Percentiles rank a stretch among this genome's conserved stretches.
Evolutionary conservation across 2,329 filamentous ascomycete species (phyloP).

Genomic region (Paecilomyces formosus): DNA sequence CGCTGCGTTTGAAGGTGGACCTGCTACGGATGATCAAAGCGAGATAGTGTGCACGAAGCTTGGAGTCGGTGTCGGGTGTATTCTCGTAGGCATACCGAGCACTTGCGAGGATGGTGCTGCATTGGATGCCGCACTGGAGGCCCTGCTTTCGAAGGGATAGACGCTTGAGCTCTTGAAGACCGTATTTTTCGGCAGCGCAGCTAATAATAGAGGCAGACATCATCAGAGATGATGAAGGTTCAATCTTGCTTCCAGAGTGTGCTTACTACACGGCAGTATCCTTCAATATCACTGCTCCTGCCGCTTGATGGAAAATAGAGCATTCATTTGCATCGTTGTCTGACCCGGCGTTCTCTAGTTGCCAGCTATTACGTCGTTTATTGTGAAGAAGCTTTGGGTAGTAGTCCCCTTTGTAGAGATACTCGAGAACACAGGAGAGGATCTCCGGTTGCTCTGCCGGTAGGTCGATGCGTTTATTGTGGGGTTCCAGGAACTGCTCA

Average conservation of each 20-base stretch:
- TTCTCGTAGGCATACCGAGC: slow-evolving; percentile 86
- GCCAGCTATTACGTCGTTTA: slow-evolving; percentile 72
- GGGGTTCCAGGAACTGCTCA: slow-evolving; percentile 54
- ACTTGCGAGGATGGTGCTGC: slow-evolving; percentile 74
- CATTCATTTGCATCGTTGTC: slow-evolving; percentile 44
- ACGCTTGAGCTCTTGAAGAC: slow-evolving; percentile 75
- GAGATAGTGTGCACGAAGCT: slow-evolving; percentile 81
- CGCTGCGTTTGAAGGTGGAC: slow-evolving; percentile 83
- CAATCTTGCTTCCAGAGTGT: background rate
- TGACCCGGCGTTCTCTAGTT: slow-evolving; percentile 58
- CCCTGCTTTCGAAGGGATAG: slow-evolving; percentile 83
- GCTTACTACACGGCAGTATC: slow-evolving; percentile 77
- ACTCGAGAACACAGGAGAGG: slow-evolving; percentile 84
- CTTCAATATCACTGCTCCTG: slow-evolving; percentile 65
- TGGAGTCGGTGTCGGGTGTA: slow-evolving; percentile 85
- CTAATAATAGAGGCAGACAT: slow-evolving; percentile 16
- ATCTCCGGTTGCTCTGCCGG: slow-evolving; percentile 84
- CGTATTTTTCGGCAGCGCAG: slow-evolving; percentile 79
- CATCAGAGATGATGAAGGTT: background rate
- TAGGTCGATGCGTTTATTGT: slow-evolving; percentile 65
- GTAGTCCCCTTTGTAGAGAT: slow-evolving; percentile 91
- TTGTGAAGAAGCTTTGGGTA: slow-evolving; percentile 76
- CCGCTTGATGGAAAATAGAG: slow-evolving; percentile 60
- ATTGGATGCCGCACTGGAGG: slow-evolving; percentile 74
- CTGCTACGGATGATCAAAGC: slow-evolving; percentile 85